Evolutionary conservation across 371 early-diverging fungal species (phyloP).

Genomic region (Lichtheimia hyalospora): DNA sequence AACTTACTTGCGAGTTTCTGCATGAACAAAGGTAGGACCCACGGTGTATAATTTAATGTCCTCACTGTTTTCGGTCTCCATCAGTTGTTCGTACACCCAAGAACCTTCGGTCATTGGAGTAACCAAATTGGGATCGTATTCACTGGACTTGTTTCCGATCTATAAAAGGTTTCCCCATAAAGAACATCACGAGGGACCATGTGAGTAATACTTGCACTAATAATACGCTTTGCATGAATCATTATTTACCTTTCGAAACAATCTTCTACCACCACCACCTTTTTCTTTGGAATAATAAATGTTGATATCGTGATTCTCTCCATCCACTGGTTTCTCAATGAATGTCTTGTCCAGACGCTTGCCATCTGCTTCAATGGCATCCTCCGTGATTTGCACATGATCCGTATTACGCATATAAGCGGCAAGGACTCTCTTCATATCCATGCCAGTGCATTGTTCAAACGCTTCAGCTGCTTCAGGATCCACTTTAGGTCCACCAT

Average conservation of each 20-base stretch:
- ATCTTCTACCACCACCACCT: constrained; percentile 90
- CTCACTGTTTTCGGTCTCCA: constrained; percentile 91
- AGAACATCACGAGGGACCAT: too few relatives aligned
- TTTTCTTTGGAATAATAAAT: constrained; percentile 87
- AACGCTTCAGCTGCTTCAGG: constrained; percentile 39
- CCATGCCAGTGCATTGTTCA: constrained; percentile 52
- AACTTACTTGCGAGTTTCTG: constrained; percentile 94
- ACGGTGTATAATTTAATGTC: constrained; percentile 98
- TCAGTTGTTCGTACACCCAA: constrained; percentile 95
- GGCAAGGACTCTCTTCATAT: constrained; percentile 41
- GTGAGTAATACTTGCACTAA: too few relatives aligned
- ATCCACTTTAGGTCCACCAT: constrained; percentile 66
- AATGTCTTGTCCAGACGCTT: constrained; percentile 85
- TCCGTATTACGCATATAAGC: constrained; percentile 29
- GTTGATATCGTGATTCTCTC: constrained; percentile 97
- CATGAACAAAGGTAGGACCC: constrained; percentile 88
- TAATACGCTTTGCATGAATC: too few relatives aligned
- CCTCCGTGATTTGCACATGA: constrained; percentile 30
- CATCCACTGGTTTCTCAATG: constrained; percentile 97
- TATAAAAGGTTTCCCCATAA: constrained; percentile 13
- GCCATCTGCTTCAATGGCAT: constrained; percentile 77
- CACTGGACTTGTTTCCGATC: constrained; percentile 95
- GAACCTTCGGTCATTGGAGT: constrained; percentile 77
- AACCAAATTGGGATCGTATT: constrained; percentile 74
- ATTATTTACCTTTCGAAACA: constrained; percentile 88